Base-by-base conservation (phyloP, 108 stramenopile species). In the Seminavis robusta region DNA sequence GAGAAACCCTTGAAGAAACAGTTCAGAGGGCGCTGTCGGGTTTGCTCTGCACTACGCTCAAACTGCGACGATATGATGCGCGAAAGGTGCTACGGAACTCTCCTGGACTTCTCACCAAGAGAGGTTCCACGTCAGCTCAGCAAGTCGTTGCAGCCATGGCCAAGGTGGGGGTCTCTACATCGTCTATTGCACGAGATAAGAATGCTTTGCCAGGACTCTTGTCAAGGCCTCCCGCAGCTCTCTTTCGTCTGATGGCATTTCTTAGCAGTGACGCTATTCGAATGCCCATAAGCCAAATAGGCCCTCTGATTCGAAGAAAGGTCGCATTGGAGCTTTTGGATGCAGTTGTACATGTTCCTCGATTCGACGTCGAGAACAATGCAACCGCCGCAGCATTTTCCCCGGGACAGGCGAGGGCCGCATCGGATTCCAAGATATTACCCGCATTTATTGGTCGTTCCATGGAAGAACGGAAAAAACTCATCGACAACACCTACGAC, bases 221-320 rank as follows among this genome's bases (percentile, higher is more conserved):
- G 33, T 79, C 77, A 15, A 52, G 84, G 68, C 73, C 84, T 20
- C 88, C 88, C 8, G 79, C 81, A 19, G 63, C 73, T 10, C 40
- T 90, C 4, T 90, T 90, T 68, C 81, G 84, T 11, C 59, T 90
- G 20, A 69, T 84, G 16, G 76, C 83, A 0, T 90, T 90, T 59
- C 56, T 90, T 1, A 62, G 65, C 32, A 82, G 84, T 55, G 73
- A 75, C 32, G 65, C 71, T 5, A 64, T 90, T 0, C 74, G 74
- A 28, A 73, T 90, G 59, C 83, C 80, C 2, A 27, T 76, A 26
- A 40, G 59, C 26, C 56, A 59, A 23, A 83, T 90, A 37, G 88
- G 88, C 3, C 83, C 88, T 0, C 64, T 90, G 21, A 40, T 90
- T 2, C 76, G 88, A 9, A 63, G 72, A 19, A 51, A 47, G 26